phyloP scores from a whole-genome alignment of 371 early-diverging fungal species.

The Furculomyces boomerangus region DNA sequence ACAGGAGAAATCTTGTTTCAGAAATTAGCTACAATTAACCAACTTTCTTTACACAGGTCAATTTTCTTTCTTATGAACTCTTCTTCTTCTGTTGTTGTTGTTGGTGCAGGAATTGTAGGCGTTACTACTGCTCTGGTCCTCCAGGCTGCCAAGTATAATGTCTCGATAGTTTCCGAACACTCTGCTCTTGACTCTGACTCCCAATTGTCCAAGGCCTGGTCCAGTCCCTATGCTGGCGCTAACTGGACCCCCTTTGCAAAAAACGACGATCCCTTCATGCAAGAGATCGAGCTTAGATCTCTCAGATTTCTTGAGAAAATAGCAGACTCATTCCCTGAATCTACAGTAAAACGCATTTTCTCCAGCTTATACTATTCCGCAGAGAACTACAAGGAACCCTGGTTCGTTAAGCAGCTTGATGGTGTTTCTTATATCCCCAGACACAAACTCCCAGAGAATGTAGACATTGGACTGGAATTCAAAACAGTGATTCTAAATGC shows the following conservation, averaged over 20 bases:
- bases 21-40: no score
- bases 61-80: no score
- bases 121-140: constrained; percentile 27
- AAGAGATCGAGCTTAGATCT: background rate
- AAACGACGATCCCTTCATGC: constrained; percentile 1
- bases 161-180: constrained; percentile 12
- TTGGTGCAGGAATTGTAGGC: constrained; percentile 40
- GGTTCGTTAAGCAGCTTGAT: background rate
- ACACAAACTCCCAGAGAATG: background rate
- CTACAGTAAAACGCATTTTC: background rate
- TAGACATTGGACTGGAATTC: constrained; percentile 1
- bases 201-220: constrained; percentile 18
- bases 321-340: background rate
- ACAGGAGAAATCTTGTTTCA: no score
- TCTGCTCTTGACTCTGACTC: background rate
- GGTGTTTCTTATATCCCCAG: background rate
- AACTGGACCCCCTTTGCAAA: constrained; percentile 34
- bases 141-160: constrained; percentile 9
- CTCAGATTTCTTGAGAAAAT: background rate
- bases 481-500: constrained; percentile 25
- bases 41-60: no score
- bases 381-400: background rate
- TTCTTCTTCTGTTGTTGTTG: constrained; percentile 25
- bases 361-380: background rate
- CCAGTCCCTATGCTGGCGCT: constrained; percentile 42